phyloP scores from a whole-genome alignment of 805 yeast genomes.

The Starmera amethionina region DNA sequence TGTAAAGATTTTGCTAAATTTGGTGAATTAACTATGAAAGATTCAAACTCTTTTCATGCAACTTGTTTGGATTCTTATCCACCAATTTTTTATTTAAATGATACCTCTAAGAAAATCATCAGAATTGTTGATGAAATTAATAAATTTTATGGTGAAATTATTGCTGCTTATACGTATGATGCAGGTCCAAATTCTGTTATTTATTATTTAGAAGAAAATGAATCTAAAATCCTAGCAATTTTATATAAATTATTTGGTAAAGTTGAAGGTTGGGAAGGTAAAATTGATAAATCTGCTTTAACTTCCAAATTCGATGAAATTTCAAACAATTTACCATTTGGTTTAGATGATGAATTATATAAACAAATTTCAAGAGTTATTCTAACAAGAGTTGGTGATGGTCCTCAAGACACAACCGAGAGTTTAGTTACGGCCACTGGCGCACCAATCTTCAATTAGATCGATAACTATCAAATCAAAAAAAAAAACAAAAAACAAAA shows the following conservation, averaged over 20 bases:
- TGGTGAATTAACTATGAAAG: conserved; percentile 90
- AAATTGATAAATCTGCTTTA: conserved; percentile 13
- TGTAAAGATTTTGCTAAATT: conserved; percentile 69
- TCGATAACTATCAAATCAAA: conserved; percentile 1
- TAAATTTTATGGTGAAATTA: conserved; percentile 37
- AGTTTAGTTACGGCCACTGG: conserved; percentile 55
- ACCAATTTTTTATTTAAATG: conserved; percentile 91
- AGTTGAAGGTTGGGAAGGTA: conserved; percentile 60
- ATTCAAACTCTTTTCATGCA: conserved; percentile 96
- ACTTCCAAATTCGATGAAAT: conserved; percentile 17
- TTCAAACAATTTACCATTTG: conserved; percentile 24
- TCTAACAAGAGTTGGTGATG: conserved; percentile 78
- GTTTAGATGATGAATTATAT: conserved; percentile 41
- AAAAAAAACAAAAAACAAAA: neutral
- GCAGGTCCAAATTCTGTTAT: conserved; percentile 99
- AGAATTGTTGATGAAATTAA: conserved; percentile 74
- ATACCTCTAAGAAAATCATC: conserved; percentile 76
- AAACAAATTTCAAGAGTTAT: conserved; percentile 78
- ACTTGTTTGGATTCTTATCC: conserved; percentile 95
- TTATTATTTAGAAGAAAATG: conserved; percentile 74
- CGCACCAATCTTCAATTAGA: conserved; percentile 33
- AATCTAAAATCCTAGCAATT: conserved; percentile 60
- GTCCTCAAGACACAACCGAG: conserved; percentile 58
- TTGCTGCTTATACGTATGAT: conserved; percentile 96
- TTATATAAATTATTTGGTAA: conserved; percentile 48